Percentiles rank a stretch among this genome's conserved stretches.
These are phyloP conservation scores for Phytophthora foliorum DNA, from an alignment of 352 stramenopile genomes.

Conservation along the genomic window DNA sequence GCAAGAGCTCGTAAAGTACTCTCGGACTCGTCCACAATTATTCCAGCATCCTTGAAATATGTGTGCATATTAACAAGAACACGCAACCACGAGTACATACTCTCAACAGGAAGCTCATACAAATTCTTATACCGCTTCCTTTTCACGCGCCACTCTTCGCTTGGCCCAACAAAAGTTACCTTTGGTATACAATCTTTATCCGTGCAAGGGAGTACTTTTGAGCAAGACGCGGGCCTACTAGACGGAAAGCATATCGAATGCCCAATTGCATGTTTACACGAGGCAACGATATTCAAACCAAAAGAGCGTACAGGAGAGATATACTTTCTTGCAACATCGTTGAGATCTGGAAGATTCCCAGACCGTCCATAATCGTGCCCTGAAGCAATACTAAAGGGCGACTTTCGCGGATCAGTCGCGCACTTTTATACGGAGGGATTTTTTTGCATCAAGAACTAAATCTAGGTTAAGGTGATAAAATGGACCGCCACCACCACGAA, in stretches of 20 bases:
- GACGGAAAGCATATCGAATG: conserved; percentile 19
- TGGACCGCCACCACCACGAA: not conserved
- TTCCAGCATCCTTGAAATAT: no score
- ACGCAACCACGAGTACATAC: conserved; percentile 6
- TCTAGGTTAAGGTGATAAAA: conserved; percentile 19
- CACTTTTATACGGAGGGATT: conserved; percentile 6
- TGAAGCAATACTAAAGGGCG: conserved; percentile 12
- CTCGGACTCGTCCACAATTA: no score
- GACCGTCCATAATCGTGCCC: conserved; percentile 13
- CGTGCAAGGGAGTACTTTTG: not conserved
- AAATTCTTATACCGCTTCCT: not conserved
- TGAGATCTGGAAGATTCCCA: not conserved
- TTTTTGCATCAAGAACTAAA: not conserved
- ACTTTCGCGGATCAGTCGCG: not conserved
- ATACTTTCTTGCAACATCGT: conserved; percentile 11
- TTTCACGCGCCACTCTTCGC: not conserved
- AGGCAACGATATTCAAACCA: not conserved
- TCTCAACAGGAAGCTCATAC: conserved; percentile 8
- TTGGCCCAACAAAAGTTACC: conserved; percentile 9
- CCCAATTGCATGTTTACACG: conserved; percentile 2
- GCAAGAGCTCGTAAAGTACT: no score
- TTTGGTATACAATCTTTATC: not conserved
- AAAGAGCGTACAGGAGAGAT: conserved; percentile 7
- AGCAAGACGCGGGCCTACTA: not conserved
- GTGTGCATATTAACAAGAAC: conserved; percentile 4